A percentile compares a stretch with the other conserved stretches of the same genome.
These are phyloP conservation scores for Thielaviopsis musarum DNA, from an alignment of 2,329 filamentous ascomycete species.

Conservation along the genomic window DNA sequence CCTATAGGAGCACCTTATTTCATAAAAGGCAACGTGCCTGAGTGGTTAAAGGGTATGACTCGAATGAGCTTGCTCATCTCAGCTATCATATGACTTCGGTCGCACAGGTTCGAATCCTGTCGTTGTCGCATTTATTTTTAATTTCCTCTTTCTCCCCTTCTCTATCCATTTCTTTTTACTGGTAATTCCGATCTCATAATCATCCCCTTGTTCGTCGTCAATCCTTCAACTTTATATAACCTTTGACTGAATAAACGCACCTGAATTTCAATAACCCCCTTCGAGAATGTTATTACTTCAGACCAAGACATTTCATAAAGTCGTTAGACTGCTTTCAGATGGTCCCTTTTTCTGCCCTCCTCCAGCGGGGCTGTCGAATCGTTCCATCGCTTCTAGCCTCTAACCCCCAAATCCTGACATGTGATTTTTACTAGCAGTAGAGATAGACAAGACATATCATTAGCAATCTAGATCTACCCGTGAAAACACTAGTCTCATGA, in stretches of 20 bases:
- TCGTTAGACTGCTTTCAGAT: background rate
- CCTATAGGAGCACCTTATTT: background rate
- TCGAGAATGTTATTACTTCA: background rate
- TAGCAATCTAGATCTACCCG: no score
- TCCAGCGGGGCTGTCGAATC: background rate
- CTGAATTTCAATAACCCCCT: no score
- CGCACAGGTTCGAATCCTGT: constrained; percentile 2
- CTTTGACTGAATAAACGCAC: no score
- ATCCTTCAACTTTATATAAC: no score
- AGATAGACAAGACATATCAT: no score
- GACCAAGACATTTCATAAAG: background rate
- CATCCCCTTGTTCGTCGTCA: no score
- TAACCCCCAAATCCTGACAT: background rate
- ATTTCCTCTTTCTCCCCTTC: background rate
- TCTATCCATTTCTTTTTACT: no score
- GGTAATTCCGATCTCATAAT: no score
- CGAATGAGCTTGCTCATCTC: constrained; percentile 1
- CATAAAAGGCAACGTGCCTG: background rate
- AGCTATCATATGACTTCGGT: constrained; percentile 1
- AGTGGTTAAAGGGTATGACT: constrained; percentile 4
- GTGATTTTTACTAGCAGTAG: no score
- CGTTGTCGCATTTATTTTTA: background rate
- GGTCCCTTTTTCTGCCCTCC: background rate
- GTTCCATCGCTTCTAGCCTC: background rate
- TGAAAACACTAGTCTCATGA: background rate